A percentile compares a stretch with the other conserved stretches of the same genome.
These are phyloP conservation scores for Cicer pinnatifidum DNA, from an alignment of 306 rosid genomes.

Conservation along the genomic window DNA sequence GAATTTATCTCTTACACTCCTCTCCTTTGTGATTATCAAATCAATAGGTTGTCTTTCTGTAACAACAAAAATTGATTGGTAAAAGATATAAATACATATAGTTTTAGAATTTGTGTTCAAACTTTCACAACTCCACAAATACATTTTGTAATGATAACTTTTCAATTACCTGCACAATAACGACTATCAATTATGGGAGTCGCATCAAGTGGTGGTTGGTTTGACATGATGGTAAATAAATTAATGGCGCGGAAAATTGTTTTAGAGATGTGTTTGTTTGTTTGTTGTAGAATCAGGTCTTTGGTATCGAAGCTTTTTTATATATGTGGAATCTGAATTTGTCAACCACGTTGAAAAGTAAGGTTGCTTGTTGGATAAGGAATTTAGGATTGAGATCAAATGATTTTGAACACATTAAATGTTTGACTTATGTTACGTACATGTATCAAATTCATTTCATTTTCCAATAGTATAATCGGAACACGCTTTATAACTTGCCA, in stretches of 20 bases:
- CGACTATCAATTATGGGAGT: neutral
- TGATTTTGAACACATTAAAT: too few species aligned
- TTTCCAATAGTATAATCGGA: too few species aligned
- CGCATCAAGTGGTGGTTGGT: neutral
- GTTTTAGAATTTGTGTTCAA: too few species aligned
- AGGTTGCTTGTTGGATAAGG: slow-evolving; percentile 13
- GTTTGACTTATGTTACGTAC: too few species aligned
- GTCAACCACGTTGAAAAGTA: slow-evolving; percentile 10
- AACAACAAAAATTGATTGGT: neutral
- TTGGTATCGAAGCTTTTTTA: neutral
- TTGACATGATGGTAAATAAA: neutral
- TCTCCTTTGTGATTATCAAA: slow-evolving; percentile 48
- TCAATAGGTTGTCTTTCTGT: slow-evolving; percentile 40
- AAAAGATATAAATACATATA: too few species aligned
- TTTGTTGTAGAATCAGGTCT: neutral
- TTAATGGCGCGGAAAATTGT: neutral
- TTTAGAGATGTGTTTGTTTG: neutral
- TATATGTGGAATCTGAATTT: slow-evolving; percentile 6
- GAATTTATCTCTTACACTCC: slow-evolving; percentile 44
- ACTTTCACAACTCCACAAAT: too few species aligned
- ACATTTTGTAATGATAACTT: too few species aligned
- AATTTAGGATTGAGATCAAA: too few species aligned
- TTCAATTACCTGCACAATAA: slow-evolving; percentile 12
- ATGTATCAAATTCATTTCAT: too few species aligned
- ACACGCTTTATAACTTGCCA: too few species aligned